A percentile compares a stretch with the other conserved stretches of the same genome.
Conservation (phyloP, 164 flowering plant genomes). For the Kingdonia uniflora region DNA sequence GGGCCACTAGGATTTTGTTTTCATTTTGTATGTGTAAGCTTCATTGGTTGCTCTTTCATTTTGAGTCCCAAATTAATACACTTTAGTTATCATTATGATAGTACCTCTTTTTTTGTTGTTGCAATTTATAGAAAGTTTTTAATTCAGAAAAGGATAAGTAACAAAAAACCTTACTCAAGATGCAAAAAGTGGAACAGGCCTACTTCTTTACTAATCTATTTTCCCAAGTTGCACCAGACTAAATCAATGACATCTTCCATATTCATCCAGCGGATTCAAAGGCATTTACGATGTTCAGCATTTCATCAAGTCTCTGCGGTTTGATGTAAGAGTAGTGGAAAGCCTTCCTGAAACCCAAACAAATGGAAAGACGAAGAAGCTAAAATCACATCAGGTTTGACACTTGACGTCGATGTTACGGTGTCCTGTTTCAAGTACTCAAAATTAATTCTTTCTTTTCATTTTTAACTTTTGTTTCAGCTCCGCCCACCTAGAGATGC, state of each 20-base stretch:
- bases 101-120: too few relatives aligned
- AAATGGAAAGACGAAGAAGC: constrained; percentile 74
- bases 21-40: too few relatives aligned
- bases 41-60: too few relatives aligned
- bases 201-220: too few relatives aligned
- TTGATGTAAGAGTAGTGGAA: constrained; percentile 74
- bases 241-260: constrained; percentile 1
- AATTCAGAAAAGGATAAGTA: too few relatives aligned
- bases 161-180: too few relatives aligned
- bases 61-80: too few relatives aligned
- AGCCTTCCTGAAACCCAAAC: constrained; percentile 67
- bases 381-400: constrained; percentile 77
- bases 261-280: constrained; percentile 64
- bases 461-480: constrained; percentile 24
- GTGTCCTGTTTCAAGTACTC: constrained; percentile 1
- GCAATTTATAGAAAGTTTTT: too few relatives aligned
- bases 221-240: not conserved
- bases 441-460: not conserved
- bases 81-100: too few relatives aligned
- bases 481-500: constrained; percentile 96
- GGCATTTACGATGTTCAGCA: constrained; percentile 96
- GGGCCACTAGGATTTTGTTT: too few relatives aligned
- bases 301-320: constrained; percentile 65
- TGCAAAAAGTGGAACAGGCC: too few relatives aligned
- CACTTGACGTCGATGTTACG: not conserved